Conservation (phyloP, 1,284 basidiomycete genomes). For the Pseudozyma sp. region DNA sequence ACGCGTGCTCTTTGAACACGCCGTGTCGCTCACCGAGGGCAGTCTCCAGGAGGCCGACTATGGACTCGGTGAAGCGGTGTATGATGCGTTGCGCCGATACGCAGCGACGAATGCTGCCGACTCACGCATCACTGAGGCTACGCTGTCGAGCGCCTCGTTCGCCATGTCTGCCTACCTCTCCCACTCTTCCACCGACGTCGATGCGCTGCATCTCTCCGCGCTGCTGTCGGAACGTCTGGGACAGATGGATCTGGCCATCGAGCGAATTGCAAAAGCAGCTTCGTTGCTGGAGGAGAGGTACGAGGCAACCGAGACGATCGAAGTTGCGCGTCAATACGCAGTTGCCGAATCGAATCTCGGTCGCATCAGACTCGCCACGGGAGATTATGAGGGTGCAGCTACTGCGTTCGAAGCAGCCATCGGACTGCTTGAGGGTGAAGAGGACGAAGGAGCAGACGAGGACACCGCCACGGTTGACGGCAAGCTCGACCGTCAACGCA, state of each 20-base stretch:
- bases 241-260: slow-evolving; percentile 76
- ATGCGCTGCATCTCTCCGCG: slow-evolving; percentile 85
- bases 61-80: slow-evolving; percentile 78
- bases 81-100: slow-evolving; percentile 71
- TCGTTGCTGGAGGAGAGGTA: slow-evolving; percentile 84
- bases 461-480: slow-evolving; percentile 70
- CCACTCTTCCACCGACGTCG: slow-evolving; percentile 77
- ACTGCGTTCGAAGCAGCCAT: slow-evolving; percentile 80
- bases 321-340: slow-evolving; percentile 81
- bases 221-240: slow-evolving; percentile 87
- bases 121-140: slow-evolving; percentile 3
- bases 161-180: slow-evolving; percentile 82
- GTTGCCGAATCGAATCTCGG: slow-evolving; percentile 86
- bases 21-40: slow-evolving; percentile 78
- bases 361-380: slow-evolving; percentile 77
- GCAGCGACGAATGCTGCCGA: slow-evolving; percentile 72
- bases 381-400: slow-evolving; percentile 75
- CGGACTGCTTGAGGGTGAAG: slow-evolving; percentile 75
- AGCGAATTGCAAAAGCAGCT: slow-evolving; percentile 77
- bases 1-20: slow-evolving; percentile 82
- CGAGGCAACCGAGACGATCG: slow-evolving; percentile 83
- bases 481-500: neutral
- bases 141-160: slow-evolving; percentile 74
- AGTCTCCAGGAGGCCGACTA: slow-evolving; percentile 83
- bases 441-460: slow-evolving; percentile 62